Conservation (phyloP, 2,329 filamentous ascomycete genomes). For the Aspergillus latus region DNA sequence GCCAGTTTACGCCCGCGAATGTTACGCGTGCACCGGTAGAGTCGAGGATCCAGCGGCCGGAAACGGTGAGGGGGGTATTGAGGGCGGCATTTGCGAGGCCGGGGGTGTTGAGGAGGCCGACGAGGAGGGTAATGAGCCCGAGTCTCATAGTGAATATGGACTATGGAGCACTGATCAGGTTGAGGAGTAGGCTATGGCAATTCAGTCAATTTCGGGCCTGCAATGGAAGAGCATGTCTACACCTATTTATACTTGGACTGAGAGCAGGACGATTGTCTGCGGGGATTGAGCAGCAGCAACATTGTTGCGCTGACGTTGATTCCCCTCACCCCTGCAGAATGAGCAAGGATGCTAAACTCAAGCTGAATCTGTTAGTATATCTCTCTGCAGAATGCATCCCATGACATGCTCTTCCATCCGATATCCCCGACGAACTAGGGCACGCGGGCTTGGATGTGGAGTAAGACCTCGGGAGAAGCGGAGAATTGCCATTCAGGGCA, state of each 20-base stretch:
- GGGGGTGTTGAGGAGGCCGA: neutral
- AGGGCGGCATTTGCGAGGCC: neutral
- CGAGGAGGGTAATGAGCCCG: neutral
- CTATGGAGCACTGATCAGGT: too few species aligned
- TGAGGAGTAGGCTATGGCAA: neutral
- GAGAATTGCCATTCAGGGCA: neutral
- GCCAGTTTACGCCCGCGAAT: conserved; percentile 35
- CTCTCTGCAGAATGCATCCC: neutral
- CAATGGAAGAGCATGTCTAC: too few species aligned
- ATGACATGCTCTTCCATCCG: neutral
- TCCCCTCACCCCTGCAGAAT: neutral
- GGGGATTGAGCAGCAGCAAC: too few species aligned
- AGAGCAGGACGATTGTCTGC: too few species aligned
- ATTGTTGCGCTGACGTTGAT: too few species aligned
- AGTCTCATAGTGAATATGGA: too few species aligned
- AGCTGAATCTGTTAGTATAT: neutral
- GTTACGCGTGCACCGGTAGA: conserved; percentile 26
- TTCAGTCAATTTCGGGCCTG: too few species aligned
- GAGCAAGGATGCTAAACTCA: neutral
- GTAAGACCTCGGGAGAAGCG: neutral
- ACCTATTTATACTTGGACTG: too few species aligned
- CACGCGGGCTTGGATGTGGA: neutral
- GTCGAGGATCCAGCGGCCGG: conserved; percentile 43
- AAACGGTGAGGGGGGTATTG: conserved; percentile 11
- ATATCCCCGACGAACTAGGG: neutral